Percentiles rank a stretch among this genome's conserved stretches.
phyloP scores from a whole-genome alignment of 345 rosid species.

The Camelina laxa region DNA sequence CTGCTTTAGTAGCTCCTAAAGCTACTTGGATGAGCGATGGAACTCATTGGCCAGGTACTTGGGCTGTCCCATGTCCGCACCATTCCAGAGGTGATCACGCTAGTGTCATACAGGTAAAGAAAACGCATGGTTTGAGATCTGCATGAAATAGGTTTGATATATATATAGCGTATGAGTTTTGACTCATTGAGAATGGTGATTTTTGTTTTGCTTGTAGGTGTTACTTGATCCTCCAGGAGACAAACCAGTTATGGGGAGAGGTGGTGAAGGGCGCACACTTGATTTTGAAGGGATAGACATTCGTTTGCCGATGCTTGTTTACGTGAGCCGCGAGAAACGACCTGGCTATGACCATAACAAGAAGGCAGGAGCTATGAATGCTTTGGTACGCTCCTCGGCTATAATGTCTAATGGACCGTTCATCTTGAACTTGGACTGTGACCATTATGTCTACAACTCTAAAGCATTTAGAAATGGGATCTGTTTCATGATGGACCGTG shows the following conservation, averaged over 20 bases:
- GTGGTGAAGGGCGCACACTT: conserved; percentile 12
- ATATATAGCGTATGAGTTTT: not conserved
- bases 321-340: conserved; percentile 81
- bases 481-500: conserved; percentile 88
- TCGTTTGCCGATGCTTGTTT: conserved; percentile 84
- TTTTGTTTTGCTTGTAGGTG: conserved; percentile 49
- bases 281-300: conserved; percentile 68
- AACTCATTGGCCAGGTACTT: conserved; percentile 85
- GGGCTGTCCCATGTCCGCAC: conserved; percentile 62
- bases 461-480: conserved; percentile 76
- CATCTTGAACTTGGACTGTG: conserved; percentile 86
- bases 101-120: conserved; percentile 70
- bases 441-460: conserved; percentile 79
- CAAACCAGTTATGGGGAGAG: conserved; percentile 48
- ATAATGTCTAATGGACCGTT: conserved; percentile 90
- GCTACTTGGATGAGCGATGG: conserved; percentile 93
- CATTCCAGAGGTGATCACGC: conserved; percentile 83
- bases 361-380: conserved; percentile 96
- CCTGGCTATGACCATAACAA: conserved; percentile 92
- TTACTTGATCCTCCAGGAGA: conserved; percentile 74
- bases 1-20: conserved; percentile 63
- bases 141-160: no score
- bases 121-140: not conserved
- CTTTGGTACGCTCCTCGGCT: conserved; percentile 79
- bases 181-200: not conserved